Evolutionary conservation across 106 monocot species (phyloP).

Genomic region (Agapanthus africanus): DNA sequence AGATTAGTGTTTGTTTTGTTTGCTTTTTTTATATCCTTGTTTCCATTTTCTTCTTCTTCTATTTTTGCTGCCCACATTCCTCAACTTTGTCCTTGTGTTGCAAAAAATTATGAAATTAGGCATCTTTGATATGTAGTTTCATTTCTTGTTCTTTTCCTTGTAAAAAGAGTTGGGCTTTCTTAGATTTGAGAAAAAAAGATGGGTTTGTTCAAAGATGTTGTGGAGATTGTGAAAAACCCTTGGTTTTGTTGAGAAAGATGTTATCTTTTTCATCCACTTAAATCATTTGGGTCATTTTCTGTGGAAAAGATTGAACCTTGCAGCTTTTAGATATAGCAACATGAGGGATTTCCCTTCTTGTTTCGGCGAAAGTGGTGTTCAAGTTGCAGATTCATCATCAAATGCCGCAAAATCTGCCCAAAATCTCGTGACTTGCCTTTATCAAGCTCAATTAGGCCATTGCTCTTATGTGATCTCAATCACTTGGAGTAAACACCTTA

Average conservation of each 20-base stretch:
- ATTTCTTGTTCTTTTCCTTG: neutral
- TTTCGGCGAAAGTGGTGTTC: slow-evolving; percentile 76
- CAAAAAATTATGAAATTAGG: neutral
- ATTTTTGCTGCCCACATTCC: neutral
- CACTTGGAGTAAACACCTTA: slow-evolving; percentile 63
- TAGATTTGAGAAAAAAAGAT: too few species aligned
- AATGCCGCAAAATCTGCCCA: slow-evolving; percentile 29
- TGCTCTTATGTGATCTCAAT: slow-evolving; percentile 35
- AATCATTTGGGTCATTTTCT: neutral
- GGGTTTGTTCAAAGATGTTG: neutral
- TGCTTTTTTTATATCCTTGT: neutral
- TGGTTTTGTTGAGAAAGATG: neutral
- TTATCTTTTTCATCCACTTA: neutral
- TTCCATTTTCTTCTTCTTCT: neutral
- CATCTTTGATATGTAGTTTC: neutral
- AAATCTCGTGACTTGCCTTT: slow-evolving; percentile 62
- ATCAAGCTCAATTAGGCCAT: slow-evolving; percentile 33
- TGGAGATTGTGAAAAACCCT: too few species aligned
- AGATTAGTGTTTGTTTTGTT: neutral
- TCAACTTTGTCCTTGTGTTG: neutral
- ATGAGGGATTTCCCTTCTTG: slow-evolving; percentile 94
- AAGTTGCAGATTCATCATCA: slow-evolving; percentile 51
- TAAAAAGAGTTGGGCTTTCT: neutral
- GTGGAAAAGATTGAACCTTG: neutral
- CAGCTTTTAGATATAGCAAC: neutral